Base-by-base conservation (phyloP, 352 stramenopile species). In the Aphanomyces stellatus region DNA sequence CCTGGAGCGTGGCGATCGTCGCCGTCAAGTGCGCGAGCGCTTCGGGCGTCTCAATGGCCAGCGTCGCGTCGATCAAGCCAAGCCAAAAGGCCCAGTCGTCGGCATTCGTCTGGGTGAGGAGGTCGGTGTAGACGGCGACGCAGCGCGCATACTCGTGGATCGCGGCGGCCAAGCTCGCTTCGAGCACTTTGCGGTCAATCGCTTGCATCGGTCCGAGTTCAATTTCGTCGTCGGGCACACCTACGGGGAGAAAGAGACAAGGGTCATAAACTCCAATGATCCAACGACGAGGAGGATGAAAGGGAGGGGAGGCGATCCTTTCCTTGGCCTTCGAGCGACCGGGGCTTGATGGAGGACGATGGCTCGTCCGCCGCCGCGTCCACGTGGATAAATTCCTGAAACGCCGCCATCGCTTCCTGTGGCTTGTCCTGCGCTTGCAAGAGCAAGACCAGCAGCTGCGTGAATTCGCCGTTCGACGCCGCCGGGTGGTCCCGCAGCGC, bases 31-130 rank as follows among this genome's bases (percentile, higher is more conserved):
- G 55, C n/a, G 35, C 28, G 33, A 77, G 64, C 19, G 72, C 65
- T 1, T 86, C 66, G 1, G 42, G 13, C 22, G 42, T 17, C n/a
- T 65, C 65, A 10, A 74, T 62, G 35, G 82, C 40, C 24, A 91
- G 81, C 41, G 71, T 71, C 27, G 78, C 79, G 25, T 68, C 72
- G 31, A 91, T 80, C 59, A 82, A 89, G 24, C 83, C 76, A 17
- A 76, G 81, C 25, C 91, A 72, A 73, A 91, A 92, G 8, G 75
- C 82, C 86, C 86, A 94, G 72, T 94, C 86, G 64, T 94, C 86
- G 13, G 78, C 81, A 65, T 91, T 90, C 69, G 78, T 87, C 19
- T 85, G 65, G 63, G 87, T 77, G 30, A 94, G 66, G 31, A 92
- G 73, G 71, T 71, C 71, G 34, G 76, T 65, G 69, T 87, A 88